Percentiles rank a stretch among this genome's conserved stretches.
Conservation (phyloP, 2,329 filamentous ascomycete species). For the Coleophoma cylindrospora region DNA sequence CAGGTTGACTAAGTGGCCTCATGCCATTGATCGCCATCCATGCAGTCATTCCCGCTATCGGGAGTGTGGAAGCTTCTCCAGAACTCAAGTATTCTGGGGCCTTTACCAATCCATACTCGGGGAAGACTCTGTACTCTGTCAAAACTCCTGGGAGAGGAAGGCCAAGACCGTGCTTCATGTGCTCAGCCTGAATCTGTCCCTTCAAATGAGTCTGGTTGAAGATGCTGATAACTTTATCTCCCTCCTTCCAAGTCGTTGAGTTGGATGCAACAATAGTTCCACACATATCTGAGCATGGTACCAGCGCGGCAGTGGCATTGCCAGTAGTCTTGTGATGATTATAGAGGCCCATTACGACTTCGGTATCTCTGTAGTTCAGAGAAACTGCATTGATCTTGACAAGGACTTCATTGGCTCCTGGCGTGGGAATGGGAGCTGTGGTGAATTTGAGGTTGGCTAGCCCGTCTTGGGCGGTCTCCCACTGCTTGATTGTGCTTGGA, state of each 20-base stretch:
- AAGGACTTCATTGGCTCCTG: conserved; percentile 40
- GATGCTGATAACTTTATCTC: conserved; percentile 62
- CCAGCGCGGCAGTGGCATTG: conserved; percentile 33
- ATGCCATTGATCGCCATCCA: conserved; percentile 63
- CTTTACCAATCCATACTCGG: conserved; percentile 47
- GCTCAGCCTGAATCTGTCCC: conserved; percentile 15
- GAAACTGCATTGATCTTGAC: conserved; percentile 22
- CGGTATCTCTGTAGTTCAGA: conserved; percentile 24
- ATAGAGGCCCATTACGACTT: conserved; percentile 52
- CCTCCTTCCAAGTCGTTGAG: conserved; percentile 43
- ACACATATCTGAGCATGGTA: conserved; percentile 69
- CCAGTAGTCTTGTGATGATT: conserved; percentile 55
- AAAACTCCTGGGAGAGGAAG: conserved; percentile 54
- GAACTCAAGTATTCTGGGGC: conserved; percentile 51
- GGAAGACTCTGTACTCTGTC: conserved; percentile 55
- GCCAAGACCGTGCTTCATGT: conserved; percentile 48
- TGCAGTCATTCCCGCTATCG: conserved; percentile 57
- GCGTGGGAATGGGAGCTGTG: conserved; percentile 39
- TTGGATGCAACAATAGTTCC: conserved; percentile 49
- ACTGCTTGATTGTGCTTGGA: conserved; percentile 36
- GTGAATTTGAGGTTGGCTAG: conserved; percentile 44
- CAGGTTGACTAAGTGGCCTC: conserved; percentile 45
- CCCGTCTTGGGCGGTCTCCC: conserved; percentile 50
- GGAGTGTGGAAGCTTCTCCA: conserved; percentile 55
- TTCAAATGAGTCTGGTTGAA: conserved; percentile 48